Evolutionary conservation across 106 monocot genomes (phyloP), one percentile per base, ranked within the genome.

Genomic region (Allium cepa): DNA sequence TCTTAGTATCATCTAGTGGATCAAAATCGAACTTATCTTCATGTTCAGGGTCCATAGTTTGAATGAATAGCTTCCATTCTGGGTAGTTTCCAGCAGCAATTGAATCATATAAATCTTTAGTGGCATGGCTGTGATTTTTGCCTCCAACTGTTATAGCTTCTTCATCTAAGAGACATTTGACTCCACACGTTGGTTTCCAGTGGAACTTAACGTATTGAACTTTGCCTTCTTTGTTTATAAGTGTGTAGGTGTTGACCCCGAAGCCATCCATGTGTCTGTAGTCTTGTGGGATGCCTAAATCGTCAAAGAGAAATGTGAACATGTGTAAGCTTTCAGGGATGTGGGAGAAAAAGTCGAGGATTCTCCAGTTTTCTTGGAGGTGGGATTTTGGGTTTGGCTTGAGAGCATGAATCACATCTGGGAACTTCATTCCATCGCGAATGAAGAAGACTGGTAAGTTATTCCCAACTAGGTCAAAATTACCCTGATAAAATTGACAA

Each of bases 231-330:
- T 69, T 83, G 77, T 77, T 86, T 64, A 88, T 67, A 18, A 93
- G 80, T 36, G 82, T 85, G 49, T 84, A 93, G 7, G 92, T 93
- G 66, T 93, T 82, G 11, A 93, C 92, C 50, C 92, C 88, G 56
- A 74, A 93, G 11, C 88, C 92, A 50, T 93, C 88, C 92, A 93
- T 88, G 83, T 93, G 92, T 46, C 92, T 80, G 72, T 93, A 93
- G 76, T 88, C 79, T 15, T 62, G 53, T 15, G 92, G 92, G 73
- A 93, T 57, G 26, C 92, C 92, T n/a, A 88, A 46, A 79, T 93
- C 92, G 59, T 93, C 92, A 62, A 93, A 93, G 26, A 93, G 85
- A 56, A 93, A 92, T 9, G 79, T 64, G 75, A 93, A 88, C 88
- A 85, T 93, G 74, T 93, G 85, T 53, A 82, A 69, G 53, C 92